Evolutionary conservation across 352 stramenopile species (phyloP).

Genomic region (Phytophthora vignae): DNA sequence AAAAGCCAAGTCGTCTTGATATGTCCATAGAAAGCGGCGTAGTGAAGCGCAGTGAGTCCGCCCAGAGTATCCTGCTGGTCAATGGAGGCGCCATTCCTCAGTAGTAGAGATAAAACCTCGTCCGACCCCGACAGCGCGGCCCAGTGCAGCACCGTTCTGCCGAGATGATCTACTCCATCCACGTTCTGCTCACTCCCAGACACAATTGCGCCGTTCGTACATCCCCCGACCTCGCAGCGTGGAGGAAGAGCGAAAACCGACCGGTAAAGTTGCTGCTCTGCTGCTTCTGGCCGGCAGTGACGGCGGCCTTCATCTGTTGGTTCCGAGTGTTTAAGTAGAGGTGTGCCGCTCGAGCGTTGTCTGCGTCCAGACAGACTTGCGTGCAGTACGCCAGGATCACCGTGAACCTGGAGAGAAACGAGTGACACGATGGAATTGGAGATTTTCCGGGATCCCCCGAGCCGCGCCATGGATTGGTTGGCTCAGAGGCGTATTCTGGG

Average conservation of each 20-base stretch:
- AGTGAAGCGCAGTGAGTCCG: slow-evolving; percentile 70
- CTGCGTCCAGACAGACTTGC: slow-evolving; percentile 56
- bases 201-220: slow-evolving; percentile 62
- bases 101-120: slow-evolving; percentile 63
- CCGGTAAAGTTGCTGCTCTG: slow-evolving; percentile 46
- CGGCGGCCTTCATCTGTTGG: slow-evolving; percentile 62
- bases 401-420: slow-evolving; percentile 38
- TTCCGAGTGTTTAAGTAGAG: slow-evolving; percentile 49
- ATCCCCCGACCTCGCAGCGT: slow-evolving; percentile 59
- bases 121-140: slow-evolving; percentile 62
- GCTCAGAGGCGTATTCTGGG: too few relatives aligned
- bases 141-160: slow-evolving; percentile 74
- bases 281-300: slow-evolving; percentile 47
- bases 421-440: too few relatives aligned
- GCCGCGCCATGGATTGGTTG: too few relatives aligned
- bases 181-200: slow-evolving; percentile 65
- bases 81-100: slow-evolving; percentile 73
- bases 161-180: slow-evolving; percentile 71
- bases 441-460: too few relatives aligned
- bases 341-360: slow-evolving; percentile 72
- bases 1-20: slow-evolving; percentile 72
- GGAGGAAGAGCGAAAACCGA: slow-evolving; percentile 70
- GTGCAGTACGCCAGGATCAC: slow-evolving; percentile 58
- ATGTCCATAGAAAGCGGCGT: slow-evolving; percentile 81
- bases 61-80: slow-evolving; percentile 69